Conservation (phyloP, 768 basidiomycete species). For the Lactarius tabidus region DNA sequence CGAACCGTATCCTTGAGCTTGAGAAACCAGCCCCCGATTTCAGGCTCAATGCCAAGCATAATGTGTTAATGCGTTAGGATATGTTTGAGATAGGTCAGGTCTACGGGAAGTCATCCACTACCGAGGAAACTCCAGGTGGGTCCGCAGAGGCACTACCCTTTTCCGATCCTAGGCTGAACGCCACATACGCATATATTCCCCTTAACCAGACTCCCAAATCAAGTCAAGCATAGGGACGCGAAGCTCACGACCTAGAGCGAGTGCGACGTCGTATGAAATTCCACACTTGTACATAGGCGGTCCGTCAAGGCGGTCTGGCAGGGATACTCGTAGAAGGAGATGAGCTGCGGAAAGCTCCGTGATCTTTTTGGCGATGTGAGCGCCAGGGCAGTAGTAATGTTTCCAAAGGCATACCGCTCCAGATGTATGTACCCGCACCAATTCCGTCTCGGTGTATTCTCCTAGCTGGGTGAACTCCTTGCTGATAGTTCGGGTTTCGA, state of each 20-base stretch:
- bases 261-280: slow-evolving; percentile 54
- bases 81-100: too few species aligned
- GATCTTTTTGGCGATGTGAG: slow-evolving; percentile 42
- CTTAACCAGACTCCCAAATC: slow-evolving; percentile 51
- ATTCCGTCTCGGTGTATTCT: slow-evolving; percentile 74
- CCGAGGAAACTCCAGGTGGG: too few species aligned
- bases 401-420: slow-evolving; percentile 46
- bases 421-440: slow-evolving; percentile 54
- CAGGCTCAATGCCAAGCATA: too few species aligned
- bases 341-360: slow-evolving; percentile 60
- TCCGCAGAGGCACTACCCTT: background rate
- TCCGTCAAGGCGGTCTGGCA: slow-evolving; percentile 60
- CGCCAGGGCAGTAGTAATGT: background rate
- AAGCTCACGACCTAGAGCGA: slow-evolving; percentile 55
- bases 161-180: background rate
- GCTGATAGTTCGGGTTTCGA: slow-evolving; percentile 42
- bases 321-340: slow-evolving; percentile 61
- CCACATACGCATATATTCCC: background rate
- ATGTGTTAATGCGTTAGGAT: too few species aligned
- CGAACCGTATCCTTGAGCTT: too few species aligned
- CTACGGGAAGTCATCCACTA: too few species aligned
- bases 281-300: slow-evolving; percentile 72
- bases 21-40: too few species aligned
- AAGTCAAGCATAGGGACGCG: slow-evolving; percentile 59
- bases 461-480: slow-evolving; percentile 55